phyloP scores from a whole-genome alignment of 106 monocot genomes.

The Acanthochlamys bracteata region DNA sequence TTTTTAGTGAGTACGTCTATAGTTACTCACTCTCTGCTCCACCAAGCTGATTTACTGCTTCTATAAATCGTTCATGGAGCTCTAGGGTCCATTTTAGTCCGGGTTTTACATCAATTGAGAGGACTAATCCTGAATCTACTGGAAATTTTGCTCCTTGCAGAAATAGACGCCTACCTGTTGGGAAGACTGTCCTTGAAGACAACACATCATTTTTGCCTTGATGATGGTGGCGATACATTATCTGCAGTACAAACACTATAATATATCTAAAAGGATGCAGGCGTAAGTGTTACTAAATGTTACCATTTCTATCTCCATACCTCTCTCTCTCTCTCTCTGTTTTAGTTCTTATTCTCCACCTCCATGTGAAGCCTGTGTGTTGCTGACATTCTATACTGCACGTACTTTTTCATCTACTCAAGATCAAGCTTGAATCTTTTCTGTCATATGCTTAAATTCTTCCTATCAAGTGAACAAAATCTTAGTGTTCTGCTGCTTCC shows the following conservation, averaged over 20 bases:
- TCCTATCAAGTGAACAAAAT: constrained; percentile 4
- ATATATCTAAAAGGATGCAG: neutral
- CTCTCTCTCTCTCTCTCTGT: neutral
- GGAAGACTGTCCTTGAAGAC: constrained; percentile 29
- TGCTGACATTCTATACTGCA: neutral
- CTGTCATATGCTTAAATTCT: neutral
- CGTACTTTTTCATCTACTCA: neutral
- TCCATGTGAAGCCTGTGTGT: constrained; percentile 5
- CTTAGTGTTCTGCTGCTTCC: neutral
- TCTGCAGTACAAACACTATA: constrained; percentile 6
- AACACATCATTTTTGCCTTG: constrained; percentile 28
- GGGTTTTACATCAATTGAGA: constrained; percentile 72
- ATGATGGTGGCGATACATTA: constrained; percentile 45
- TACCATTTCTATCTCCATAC: neutral
- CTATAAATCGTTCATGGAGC: constrained; percentile 60
- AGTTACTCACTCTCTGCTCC: constrained; percentile 63
- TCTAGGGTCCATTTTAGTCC: constrained; percentile 61
- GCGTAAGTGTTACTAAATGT: neutral
- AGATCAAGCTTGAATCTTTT: neutral
- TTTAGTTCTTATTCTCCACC: constrained; percentile 8
- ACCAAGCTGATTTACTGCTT: constrained; percentile 66
- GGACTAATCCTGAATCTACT: constrained; percentile 57
- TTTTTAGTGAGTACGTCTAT: constrained; percentile 2
- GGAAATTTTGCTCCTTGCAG: constrained; percentile 19
- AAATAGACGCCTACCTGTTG: constrained; percentile 43